phyloP scores from a whole-genome alignment of 495 filamentous ascomycete genomes.

The Astrothelium macrocarpum region DNA sequence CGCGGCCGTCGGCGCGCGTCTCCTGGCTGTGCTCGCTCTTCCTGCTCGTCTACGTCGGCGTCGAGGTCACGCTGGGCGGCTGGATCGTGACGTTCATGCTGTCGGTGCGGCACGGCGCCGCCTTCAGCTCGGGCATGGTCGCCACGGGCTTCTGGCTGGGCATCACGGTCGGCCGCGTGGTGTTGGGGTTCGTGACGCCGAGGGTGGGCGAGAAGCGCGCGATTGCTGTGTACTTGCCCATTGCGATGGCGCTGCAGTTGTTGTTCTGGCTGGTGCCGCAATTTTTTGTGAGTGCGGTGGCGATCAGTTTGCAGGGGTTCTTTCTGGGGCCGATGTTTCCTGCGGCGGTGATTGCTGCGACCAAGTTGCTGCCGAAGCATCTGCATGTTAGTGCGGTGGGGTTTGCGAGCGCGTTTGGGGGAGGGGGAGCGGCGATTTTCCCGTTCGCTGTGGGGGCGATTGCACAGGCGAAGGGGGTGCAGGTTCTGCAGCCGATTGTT shows the following conservation, averaged over 20 bases:
- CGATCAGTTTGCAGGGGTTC: slow-evolving; percentile 61
- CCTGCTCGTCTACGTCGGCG: slow-evolving; percentile 69
- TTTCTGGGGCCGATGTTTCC: slow-evolving; percentile 59
- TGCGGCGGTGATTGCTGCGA: slow-evolving; percentile 66
- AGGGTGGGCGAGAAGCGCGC: slow-evolving; percentile 51
- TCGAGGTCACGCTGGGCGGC: slow-evolving; percentile 74
- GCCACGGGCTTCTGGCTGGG: slow-evolving; percentile 61
- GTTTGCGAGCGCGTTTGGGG: slow-evolving; percentile 74
- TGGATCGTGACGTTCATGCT: slow-evolving; percentile 63
- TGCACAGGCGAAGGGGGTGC: slow-evolving; percentile 68
- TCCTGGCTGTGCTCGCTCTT: slow-evolving; percentile 73
- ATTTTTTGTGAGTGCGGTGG: slow-evolving; percentile 61
- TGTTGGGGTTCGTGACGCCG: slow-evolving; percentile 55
- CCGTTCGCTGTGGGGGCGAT: slow-evolving; percentile 81
- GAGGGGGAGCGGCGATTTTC: slow-evolving; percentile 66
- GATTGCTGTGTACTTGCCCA: slow-evolving; percentile 40
- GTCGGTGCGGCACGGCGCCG: slow-evolving; percentile 42
- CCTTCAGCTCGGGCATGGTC: slow-evolving; percentile 52
- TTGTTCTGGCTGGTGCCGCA: slow-evolving; percentile 57
- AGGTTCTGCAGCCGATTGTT: slow-evolving; percentile 68
- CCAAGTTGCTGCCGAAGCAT: slow-evolving; percentile 67
- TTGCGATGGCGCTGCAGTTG: slow-evolving; percentile 33
- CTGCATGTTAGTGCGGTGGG: slow-evolving; percentile 76
- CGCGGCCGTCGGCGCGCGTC: slow-evolving; percentile 39
- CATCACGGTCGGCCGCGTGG: slow-evolving; percentile 49